Conservation (phyloP, 148 eudicot genomes). For the Rhododendron vialii region DNA sequence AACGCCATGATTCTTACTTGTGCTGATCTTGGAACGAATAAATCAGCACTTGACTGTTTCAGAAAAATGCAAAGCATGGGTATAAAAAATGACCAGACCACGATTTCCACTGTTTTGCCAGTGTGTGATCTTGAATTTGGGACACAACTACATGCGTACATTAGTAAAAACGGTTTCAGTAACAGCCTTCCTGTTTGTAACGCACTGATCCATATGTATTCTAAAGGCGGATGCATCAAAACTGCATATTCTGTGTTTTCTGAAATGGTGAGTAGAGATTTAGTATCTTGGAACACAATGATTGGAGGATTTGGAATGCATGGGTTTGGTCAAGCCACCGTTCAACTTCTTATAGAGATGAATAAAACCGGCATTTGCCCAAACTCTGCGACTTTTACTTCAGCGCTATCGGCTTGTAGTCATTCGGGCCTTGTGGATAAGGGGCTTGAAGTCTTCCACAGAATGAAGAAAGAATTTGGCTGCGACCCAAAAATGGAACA, state of each 20-base stretch:
- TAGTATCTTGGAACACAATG: slow-evolving; percentile 58
- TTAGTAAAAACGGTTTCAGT: slow-evolving; percentile 20
- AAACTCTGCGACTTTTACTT: slow-evolving; percentile 44
- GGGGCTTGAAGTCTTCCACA: slow-evolving; percentile 40
- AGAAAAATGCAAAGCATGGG: slow-evolving; percentile 32
- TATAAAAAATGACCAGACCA: slow-evolving; percentile 28
- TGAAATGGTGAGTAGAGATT: slow-evolving; percentile 29
- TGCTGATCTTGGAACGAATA: slow-evolving; percentile 24
- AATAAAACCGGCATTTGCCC: slow-evolving; percentile 27
- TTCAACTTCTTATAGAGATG: slow-evolving; percentile 38
- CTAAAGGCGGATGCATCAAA: slow-evolving; percentile 34
- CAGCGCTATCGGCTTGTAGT: slow-evolving; percentile 44
- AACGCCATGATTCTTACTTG: slow-evolving; percentile 41
- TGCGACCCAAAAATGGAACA: slow-evolving; percentile 42
- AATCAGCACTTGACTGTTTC: slow-evolving; percentile 31
- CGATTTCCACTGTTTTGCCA: slow-evolving; percentile 42
- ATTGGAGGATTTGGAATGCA: slow-evolving; percentile 44
- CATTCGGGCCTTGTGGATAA: slow-evolving; percentile 45
- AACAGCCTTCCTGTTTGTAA: slow-evolving; percentile 24
- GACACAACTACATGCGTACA: slow-evolving; percentile 38
- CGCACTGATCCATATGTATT: slow-evolving; percentile 52
- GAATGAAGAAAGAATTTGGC: slow-evolving; percentile 23
- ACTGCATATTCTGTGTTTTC: slow-evolving; percentile 32
- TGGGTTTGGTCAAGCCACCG: slow-evolving; percentile 40
- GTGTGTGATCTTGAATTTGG: slow-evolving; percentile 44